A percentile compares a stretch with the other conserved stretches of the same genome.
Conservation (phyloP, 331 rosid species). For the Pyracantha coccinea region DNA sequence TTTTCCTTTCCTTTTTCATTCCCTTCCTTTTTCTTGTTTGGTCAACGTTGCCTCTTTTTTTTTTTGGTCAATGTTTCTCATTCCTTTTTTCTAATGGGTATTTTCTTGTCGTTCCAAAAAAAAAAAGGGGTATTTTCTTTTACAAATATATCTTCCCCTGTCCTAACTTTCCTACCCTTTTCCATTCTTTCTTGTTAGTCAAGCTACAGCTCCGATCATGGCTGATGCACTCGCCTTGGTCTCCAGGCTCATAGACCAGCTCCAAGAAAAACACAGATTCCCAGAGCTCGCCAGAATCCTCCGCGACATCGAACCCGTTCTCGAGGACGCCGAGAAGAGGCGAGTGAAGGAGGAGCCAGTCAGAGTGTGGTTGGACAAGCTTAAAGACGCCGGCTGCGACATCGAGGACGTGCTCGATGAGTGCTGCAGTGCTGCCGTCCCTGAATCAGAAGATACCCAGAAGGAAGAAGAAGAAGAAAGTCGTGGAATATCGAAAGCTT, state of each 20-base stretch:
- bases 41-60: no score
- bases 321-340: slow-evolving; percentile 7
- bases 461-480: neutral
- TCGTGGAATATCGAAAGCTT: neutral
- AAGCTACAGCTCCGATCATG: neutral
- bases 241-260: neutral
- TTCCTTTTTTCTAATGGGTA: no score
- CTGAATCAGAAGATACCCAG: neutral
- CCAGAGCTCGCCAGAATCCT: neutral
- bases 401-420: neutral
- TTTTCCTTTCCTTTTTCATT: no score
- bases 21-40: no score
- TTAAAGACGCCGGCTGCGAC: slow-evolving; percentile 8
- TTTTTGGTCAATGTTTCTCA: no score
- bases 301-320: neutral
- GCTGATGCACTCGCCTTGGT: neutral
- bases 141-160: no score
- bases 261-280: neutral
- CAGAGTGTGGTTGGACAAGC: slow-evolving; percentile 1
- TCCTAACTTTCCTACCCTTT: no score
- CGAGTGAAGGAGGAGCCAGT: neutral
- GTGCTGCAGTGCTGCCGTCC: neutral
- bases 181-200: no score
- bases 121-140: no score
- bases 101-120: no score